Percentiles rank a stretch among this genome's conserved stretches.
Evolutionary conservation across 1,139 yeast species (phyloP).

Genomic region (Debaryomyces sp.): DNA sequence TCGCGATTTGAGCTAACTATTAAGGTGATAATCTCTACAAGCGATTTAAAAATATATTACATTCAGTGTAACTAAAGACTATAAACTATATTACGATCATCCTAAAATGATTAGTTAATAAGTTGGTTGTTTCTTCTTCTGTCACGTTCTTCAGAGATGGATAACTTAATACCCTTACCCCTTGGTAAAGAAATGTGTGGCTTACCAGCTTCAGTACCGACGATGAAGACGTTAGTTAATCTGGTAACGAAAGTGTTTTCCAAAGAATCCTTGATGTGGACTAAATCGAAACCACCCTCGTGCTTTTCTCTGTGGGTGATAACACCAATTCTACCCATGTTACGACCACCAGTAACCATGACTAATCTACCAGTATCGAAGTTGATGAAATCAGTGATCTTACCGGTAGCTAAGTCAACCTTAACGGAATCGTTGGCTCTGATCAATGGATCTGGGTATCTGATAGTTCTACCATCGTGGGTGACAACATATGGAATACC

Average conservation of each 20-base stretch:
- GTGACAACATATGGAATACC: conserved; percentile 98
- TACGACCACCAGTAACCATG: conserved; percentile 99
- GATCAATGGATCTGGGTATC: conserved; percentile 98
- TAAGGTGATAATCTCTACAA: not conserved
- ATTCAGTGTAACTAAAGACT: conserved; percentile 11
- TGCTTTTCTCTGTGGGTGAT: conserved; percentile 98
- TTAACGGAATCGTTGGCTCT: conserved; percentile 97
- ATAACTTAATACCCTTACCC: conserved; percentile 99
- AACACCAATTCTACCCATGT: conserved; percentile 99
- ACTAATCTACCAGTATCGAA: conserved; percentile 95
- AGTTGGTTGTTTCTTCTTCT: conserved; percentile 84
- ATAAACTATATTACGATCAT: conserved; percentile 4
- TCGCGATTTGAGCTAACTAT: not conserved
- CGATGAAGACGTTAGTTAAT: conserved; percentile 93
- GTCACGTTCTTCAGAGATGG: conserved; percentile 99
- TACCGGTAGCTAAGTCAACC: conserved; percentile 94
- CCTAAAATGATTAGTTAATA: conserved; percentile 25
- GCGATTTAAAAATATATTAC: conserved; percentile 7
- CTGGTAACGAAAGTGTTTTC: conserved; percentile 99
- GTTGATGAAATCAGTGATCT: conserved; percentile 88
- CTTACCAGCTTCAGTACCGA: conserved; percentile 93
- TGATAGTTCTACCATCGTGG: conserved; percentile 99
- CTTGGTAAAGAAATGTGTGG: conserved; percentile 98
- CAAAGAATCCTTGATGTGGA: conserved; percentile 95
- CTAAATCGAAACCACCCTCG: conserved; percentile 99